Evolutionary conservation across 768 basidiomycete genomes (phyloP).

Genomic region (Naganishia vishniacii): DNA sequence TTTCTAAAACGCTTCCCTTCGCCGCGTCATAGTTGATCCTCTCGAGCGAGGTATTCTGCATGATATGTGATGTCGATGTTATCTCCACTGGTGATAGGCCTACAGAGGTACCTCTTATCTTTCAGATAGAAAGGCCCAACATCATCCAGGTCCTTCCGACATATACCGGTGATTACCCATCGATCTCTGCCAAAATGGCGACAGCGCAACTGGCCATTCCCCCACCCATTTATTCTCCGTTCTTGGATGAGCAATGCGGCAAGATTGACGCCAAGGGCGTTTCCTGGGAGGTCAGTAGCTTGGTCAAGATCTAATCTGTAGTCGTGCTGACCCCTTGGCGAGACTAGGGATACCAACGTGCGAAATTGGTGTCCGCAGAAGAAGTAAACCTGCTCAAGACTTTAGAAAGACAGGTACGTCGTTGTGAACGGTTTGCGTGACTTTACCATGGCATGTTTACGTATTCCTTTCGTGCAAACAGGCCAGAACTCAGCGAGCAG

Average conservation of each 20-base stretch:
- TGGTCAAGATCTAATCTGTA: not conserved
- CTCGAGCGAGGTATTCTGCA: not conserved
- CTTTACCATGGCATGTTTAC: too few species aligned
- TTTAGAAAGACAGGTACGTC: conserved; percentile 70
- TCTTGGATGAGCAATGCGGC: conserved; percentile 76
- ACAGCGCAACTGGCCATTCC: conserved; percentile 36
- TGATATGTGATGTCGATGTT: too few species aligned
- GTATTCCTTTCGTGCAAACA: conserved; percentile 19
- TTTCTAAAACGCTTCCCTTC: not conserved
- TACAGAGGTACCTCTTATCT: not conserved
- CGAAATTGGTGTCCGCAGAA: conserved; percentile 77
- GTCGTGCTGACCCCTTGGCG: not conserved
- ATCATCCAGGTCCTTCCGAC: not conserved
- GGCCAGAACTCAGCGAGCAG: conserved; percentile 53
- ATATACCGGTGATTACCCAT: not conserved
- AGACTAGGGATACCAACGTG: conserved; percentile 84
- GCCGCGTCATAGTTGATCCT: not conserved
- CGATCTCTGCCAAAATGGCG: conserved; percentile 14
- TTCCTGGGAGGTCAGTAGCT: conserved; percentile 79
- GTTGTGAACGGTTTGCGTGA: not conserved
- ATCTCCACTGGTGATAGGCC: not conserved
- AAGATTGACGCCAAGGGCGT: conserved; percentile 87
- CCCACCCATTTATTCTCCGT: conserved; percentile 53
- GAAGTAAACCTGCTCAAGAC: conserved; percentile 83
- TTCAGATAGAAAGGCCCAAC: not conserved